Conservation (phyloP, 2,329 filamentous ascomycete species). For the Trichophaea hybrida region DNA sequence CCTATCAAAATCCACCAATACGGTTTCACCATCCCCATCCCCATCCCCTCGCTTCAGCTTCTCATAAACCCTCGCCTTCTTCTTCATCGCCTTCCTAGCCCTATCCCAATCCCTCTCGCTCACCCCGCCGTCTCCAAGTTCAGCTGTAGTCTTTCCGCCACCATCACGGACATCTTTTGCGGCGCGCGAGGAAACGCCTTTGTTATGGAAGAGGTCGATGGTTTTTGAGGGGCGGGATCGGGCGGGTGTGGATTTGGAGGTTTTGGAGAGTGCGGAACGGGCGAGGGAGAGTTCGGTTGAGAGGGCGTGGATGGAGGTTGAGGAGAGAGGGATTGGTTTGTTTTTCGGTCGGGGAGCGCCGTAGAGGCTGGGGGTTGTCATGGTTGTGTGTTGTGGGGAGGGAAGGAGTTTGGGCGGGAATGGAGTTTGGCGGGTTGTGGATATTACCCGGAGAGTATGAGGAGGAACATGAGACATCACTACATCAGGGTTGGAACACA, state of each 20-base stretch:
- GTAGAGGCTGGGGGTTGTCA: constrained; percentile 52
- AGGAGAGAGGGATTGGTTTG: constrained; percentile 47
- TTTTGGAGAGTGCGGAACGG: constrained; percentile 34
- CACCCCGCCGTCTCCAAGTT: constrained; percentile 31
- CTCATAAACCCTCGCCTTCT: constrained; percentile 77
- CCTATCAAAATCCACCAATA: constrained; percentile 81
- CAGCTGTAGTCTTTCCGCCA: constrained; percentile 41
- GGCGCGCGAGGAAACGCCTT: constrained; percentile 47
- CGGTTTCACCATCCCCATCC: no score
- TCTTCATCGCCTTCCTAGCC: constrained; percentile 55
- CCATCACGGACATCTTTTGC: constrained; percentile 43
- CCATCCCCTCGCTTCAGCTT: constrained; percentile 66
- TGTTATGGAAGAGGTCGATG: constrained; percentile 55
- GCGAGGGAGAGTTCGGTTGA: constrained; percentile 60
- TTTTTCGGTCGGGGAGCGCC: constrained; percentile 58
- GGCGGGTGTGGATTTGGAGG: constrained; percentile 32
- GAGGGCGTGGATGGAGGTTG: constrained; percentile 66
- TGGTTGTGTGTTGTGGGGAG: neutral
- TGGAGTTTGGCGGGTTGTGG: neutral
- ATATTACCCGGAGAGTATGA: neutral
- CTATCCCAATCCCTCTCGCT: neutral
- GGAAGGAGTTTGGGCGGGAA: neutral
- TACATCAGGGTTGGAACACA: neutral
- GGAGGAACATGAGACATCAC: neutral
- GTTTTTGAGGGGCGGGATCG: constrained; percentile 45